Conservation (phyloP, 1,139 yeast genomes). For the Candida tunisiensis region DNA sequence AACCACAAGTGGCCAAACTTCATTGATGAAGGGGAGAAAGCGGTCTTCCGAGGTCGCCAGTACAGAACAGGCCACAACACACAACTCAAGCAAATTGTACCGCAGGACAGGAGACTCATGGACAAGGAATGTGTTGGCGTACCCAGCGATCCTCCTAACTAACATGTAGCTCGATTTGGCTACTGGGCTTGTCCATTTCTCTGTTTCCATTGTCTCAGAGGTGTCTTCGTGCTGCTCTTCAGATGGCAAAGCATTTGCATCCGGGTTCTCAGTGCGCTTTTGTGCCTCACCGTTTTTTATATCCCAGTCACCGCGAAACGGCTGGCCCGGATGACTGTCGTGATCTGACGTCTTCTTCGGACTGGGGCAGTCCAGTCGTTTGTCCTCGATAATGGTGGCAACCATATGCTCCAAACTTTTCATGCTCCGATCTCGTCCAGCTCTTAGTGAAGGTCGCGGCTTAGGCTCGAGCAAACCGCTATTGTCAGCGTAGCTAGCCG, state of each 20-base stretch:
- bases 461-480: too few species aligned
- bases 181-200: slow-evolving; percentile 46
- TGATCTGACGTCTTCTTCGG: neutral
- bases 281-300: slow-evolving; percentile 19
- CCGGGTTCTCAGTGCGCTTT: slow-evolving; percentile 14
- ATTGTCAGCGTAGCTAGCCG: too few species aligned
- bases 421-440: too few species aligned
- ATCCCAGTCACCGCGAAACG: slow-evolving; percentile 9
- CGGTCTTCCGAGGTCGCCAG: slow-evolving; percentile 43
- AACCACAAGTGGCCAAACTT: slow-evolving; percentile 43
- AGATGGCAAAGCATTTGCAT: slow-evolving; percentile 9
- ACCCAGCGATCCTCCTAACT: slow-evolving; percentile 43
- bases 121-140: slow-evolving; percentile 54
- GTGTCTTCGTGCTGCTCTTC: slow-evolving; percentile 14
- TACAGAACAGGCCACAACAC: slow-evolving; percentile 36
- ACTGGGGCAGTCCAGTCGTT: too few species aligned
- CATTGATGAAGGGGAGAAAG: slow-evolving; percentile 51
- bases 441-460: too few species aligned
- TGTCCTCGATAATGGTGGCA: too few species aligned
- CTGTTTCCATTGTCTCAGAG: slow-evolving; percentile 14
- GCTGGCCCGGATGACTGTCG: slow-evolving; percentile 1
- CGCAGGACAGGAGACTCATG: slow-evolving; percentile 47
- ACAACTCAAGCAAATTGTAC: slow-evolving; percentile 36
- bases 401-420: too few species aligned
- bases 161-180: slow-evolving; percentile 41